Evolutionary conservation across 495 filamentous ascomycete species (phyloP).

Genomic region (Chaetomium fimeti): DNA sequence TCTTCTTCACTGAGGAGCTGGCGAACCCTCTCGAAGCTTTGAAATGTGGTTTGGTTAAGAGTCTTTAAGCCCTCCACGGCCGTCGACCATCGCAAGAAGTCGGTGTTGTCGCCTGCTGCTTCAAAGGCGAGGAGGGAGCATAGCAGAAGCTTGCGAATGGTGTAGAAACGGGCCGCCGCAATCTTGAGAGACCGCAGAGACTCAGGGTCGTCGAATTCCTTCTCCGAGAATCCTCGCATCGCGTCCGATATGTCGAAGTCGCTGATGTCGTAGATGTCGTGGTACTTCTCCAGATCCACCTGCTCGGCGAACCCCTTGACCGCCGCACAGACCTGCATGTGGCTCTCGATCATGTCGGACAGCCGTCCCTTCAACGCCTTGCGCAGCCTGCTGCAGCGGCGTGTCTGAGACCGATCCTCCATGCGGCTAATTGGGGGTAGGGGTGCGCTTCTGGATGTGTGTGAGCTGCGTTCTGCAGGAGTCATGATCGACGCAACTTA

Average conservation of each 20-base stretch:
- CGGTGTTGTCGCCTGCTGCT: constrained; percentile 76
- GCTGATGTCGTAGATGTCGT: constrained; percentile 88
- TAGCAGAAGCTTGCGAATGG: constrained; percentile 74
- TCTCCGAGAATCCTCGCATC: constrained; percentile 57
- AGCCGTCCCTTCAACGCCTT: constrained; percentile 68
- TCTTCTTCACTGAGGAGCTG: constrained; percentile 79
- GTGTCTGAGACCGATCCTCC: constrained; percentile 72
- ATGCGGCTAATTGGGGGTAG: constrained; percentile 80
- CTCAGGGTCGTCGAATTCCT: constrained; percentile 69
- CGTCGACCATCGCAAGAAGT: constrained; percentile 75
- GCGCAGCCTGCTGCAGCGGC: constrained; percentile 76
- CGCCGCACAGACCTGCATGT: constrained; percentile 62
- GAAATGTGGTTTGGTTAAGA: constrained; percentile 58
- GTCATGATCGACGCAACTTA: constrained; percentile 45
- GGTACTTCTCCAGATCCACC: constrained; percentile 80
- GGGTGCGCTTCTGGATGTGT: constrained; percentile 65
- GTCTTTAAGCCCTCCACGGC: constrained; percentile 72
- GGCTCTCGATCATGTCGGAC: constrained; percentile 64
- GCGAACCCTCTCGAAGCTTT: constrained; percentile 56
- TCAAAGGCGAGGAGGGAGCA: constrained; percentile 85
- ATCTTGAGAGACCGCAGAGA: constrained; percentile 77
- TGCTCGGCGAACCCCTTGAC: constrained; percentile 72
- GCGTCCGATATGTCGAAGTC: constrained; percentile 71
- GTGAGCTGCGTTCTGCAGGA: constrained; percentile 39
- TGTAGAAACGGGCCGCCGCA: constrained; percentile 73